Evolutionary conservation across 495 filamentous ascomycete genomes (phyloP).

Genomic region (Podospora sp.): DNA sequence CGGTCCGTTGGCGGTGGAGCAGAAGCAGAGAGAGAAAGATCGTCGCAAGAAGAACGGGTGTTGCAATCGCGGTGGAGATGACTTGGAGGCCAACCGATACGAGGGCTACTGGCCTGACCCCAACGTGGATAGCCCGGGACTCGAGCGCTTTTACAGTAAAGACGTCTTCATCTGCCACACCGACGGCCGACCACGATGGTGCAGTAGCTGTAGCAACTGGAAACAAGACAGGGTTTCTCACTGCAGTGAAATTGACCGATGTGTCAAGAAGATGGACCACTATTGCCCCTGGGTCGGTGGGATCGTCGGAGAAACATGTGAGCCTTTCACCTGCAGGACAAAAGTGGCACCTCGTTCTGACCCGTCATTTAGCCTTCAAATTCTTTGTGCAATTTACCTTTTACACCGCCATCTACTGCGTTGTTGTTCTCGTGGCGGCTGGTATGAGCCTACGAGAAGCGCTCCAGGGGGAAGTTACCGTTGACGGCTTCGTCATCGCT

Average conservation of each 20-base stretch:
- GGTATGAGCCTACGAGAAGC: slow-evolving; percentile 38
- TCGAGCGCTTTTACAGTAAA: slow-evolving; percentile 69
- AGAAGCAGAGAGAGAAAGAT: slow-evolving; percentile 22
- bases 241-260: slow-evolving; percentile 76
- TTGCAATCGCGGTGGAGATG: slow-evolving; percentile 21
- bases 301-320: slow-evolving; percentile 74
- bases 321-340: slow-evolving; percentile 19
- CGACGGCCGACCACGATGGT: slow-evolving; percentile 81
- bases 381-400: slow-evolving; percentile 85
- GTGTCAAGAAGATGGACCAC: slow-evolving; percentile 88
- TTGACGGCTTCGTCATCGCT: slow-evolving; percentile 44
- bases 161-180: slow-evolving; percentile 80
- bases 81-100: slow-evolving; percentile 48
- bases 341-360: slow-evolving; percentile 11
- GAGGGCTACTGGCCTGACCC: slow-evolving; percentile 35
- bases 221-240: slow-evolving; percentile 87
- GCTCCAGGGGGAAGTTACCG: slow-evolving; percentile 24
- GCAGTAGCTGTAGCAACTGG: slow-evolving; percentile 74
- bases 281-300: slow-evolving; percentile 96
- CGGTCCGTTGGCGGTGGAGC: slow-evolving; percentile 45
- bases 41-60: slow-evolving; percentile 24
- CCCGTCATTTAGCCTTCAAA: slow-evolving; percentile 61
- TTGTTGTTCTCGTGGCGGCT: slow-evolving; percentile 57
- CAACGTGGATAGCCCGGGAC: slow-evolving; percentile 49
- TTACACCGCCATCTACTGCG: slow-evolving; percentile 70